Conservation (phyloP, 352 stramenopile genomes). For the Globisporangium cederbergense region DNA sequence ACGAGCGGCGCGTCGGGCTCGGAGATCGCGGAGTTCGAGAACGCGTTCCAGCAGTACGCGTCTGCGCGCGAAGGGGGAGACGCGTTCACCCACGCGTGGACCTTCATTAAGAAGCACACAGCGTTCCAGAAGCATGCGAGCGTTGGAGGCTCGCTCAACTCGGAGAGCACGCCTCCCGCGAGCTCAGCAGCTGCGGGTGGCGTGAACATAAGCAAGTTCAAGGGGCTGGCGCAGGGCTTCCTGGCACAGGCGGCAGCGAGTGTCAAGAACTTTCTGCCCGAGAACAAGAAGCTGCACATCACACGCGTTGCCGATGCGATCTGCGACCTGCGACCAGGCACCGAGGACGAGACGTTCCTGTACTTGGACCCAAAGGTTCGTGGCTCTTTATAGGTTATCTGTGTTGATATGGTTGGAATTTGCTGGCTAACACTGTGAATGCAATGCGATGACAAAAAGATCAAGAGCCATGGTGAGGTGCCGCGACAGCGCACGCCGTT, state of each 20-base stretch:
- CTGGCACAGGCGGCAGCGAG: conserved; percentile 75
- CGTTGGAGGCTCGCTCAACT: conserved; percentile 47
- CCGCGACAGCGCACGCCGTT: conserved; percentile 76
- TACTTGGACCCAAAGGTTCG: conserved; percentile 84
- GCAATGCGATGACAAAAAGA: conserved; percentile 25
- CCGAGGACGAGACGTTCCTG: conserved; percentile 79
- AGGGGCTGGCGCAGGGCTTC: conserved; percentile 78
- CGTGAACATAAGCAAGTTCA: conserved; percentile 83
- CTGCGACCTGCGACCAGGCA: conserved; percentile 77
- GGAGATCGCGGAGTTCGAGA: conserved; percentile 78
- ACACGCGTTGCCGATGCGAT: conserved; percentile 80
- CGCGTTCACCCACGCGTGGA: conserved; percentile 58
- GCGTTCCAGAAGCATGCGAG: conserved; percentile 78
- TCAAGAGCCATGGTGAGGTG: conserved; percentile 68
- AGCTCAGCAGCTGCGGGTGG: conserved; percentile 17
- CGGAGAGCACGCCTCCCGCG: conserved; percentile 18
- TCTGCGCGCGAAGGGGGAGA: conserved; percentile 27
- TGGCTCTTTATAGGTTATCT: not conserved
- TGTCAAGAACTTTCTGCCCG: conserved; percentile 85
- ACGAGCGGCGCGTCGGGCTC: conserved; percentile 60
- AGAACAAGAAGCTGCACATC: conserved; percentile 87
- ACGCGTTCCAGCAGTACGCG: conserved; percentile 58
- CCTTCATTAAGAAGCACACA: conserved; percentile 79
- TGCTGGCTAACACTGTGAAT: not conserved
- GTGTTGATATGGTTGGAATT: not conserved